These are phyloP conservation scores for Ascochyta koolunga DNA, from an alignment of 2,329 filamentous ascomycete species.

Conservation along the genomic window DNA sequence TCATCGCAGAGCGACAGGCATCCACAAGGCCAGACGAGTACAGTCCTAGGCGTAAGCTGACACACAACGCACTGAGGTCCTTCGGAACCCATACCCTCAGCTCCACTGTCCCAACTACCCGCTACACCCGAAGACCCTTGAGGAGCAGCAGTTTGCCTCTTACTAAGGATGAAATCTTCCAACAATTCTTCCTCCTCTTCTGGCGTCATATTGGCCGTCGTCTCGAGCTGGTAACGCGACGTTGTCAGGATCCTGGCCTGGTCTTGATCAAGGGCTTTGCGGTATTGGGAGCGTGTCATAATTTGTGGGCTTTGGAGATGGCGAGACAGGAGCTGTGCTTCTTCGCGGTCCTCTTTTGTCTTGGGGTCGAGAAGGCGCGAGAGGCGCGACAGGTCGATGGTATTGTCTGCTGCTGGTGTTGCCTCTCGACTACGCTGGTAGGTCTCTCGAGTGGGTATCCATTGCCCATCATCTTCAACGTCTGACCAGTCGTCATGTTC, in stretches of 20 bases:
- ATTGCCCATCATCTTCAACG: slow-evolving; percentile 55
- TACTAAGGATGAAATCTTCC: slow-evolving; percentile 64
- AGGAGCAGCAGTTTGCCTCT: slow-evolving; percentile 52
- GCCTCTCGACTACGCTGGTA: slow-evolving; percentile 57
- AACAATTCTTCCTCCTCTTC: slow-evolving; percentile 65
- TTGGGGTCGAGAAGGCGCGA: slow-evolving; percentile 82
- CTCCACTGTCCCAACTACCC: slow-evolving; percentile 69
- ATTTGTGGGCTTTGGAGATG: slow-evolving; percentile 75
- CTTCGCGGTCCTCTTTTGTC: slow-evolving; percentile 76
- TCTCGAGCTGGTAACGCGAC: slow-evolving; percentile 36
- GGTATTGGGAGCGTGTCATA: slow-evolving; percentile 82
- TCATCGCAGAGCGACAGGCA: slow-evolving; percentile 95
- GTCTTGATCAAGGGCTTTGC: slow-evolving; percentile 69
- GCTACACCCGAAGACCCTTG: slow-evolving; percentile 40
- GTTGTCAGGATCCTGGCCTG: slow-evolving; percentile 70
- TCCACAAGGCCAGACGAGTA: slow-evolving; percentile 95
- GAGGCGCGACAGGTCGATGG: slow-evolving; percentile 70
- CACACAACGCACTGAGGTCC: slow-evolving; percentile 93
- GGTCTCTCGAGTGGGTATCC: slow-evolving; percentile 75
- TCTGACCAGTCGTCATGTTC: slow-evolving; percentile 51
- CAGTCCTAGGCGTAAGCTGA: slow-evolving; percentile 81
- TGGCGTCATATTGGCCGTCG: slow-evolving; percentile 48
- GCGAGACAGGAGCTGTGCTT: slow-evolving; percentile 80
- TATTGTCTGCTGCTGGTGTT: slow-evolving; percentile 57
- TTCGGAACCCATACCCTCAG: slow-evolving; percentile 72